Conservation (phyloP, 169 alveolate genomes). For the Sarcocystis neurona region DNA sequence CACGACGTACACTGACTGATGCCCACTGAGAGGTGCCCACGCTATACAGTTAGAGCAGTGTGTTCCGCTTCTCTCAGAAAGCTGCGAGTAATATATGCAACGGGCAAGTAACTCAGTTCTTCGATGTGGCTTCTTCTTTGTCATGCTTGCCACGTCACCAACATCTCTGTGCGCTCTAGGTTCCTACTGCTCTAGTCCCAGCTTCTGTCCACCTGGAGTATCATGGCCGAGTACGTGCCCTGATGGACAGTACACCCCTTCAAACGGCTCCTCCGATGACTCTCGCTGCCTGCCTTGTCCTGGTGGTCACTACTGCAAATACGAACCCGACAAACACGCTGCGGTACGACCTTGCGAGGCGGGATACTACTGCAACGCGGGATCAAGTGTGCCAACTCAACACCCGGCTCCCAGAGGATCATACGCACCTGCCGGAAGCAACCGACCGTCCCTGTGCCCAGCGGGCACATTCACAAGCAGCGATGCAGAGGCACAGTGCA, state of each 20-base stretch:
- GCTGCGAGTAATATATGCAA: no score
- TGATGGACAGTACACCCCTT: conserved; percentile 44
- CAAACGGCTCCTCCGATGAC: conserved; percentile 12
- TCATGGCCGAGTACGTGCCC: neutral
- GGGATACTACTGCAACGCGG: conserved; percentile 56
- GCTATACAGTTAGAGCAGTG: no score
- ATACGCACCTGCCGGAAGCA: conserved; percentile 53
- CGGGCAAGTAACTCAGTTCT: no score
- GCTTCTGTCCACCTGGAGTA: neutral
- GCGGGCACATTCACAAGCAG: conserved; percentile 43
- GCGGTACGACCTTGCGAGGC: conserved; percentile 46
- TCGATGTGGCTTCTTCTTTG: no score
- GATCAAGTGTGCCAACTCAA: conserved; percentile 4
- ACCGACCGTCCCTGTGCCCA: conserved; percentile 19
- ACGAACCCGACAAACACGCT: conserved; percentile 8
- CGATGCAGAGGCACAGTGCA: conserved; percentile 54
- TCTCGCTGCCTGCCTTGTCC: conserved; percentile 51
- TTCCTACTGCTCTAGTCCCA: neutral
- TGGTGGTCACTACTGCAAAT: conserved; percentile 18
- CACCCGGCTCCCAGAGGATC: conserved; percentile 7
- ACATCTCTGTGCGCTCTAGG: neutral
- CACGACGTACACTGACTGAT: no score
- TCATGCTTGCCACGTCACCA: neutral
- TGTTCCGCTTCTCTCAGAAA: no score
- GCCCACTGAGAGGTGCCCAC: no score